A percentile compares a stretch with the other conserved stretches of the same genome.
Evolutionary conservation across 1,139 yeast species (phyloP).

Genomic region (Eremothecium coryli): DNA sequence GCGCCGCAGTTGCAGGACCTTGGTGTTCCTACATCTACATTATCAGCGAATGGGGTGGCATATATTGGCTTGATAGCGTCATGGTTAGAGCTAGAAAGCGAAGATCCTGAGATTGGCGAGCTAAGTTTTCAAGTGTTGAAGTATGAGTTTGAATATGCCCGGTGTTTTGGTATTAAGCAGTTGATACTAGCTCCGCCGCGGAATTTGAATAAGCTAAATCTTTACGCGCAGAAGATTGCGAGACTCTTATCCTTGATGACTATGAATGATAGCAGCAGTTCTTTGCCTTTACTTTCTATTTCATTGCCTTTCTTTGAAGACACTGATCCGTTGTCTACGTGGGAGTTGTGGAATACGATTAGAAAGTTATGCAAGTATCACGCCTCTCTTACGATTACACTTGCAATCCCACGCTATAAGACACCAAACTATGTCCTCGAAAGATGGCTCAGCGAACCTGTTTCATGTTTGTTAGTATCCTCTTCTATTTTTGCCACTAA

Average conservation of each 20-base stretch:
- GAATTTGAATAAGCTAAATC: slow-evolving; percentile 42
- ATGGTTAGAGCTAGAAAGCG: slow-evolving; percentile 55
- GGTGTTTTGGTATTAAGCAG: slow-evolving; percentile 43
- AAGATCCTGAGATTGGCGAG: slow-evolving; percentile 39
- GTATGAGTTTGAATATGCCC: slow-evolving; percentile 52
- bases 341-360: slow-evolving; percentile 65
- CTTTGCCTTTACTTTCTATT: slow-evolving; percentile 23
- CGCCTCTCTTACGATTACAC: slow-evolving; percentile 42
- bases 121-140: slow-evolving; percentile 44
- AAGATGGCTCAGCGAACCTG: slow-evolving; percentile 61
- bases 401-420: slow-evolving; percentile 44
- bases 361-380: slow-evolving; percentile 46
- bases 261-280: slow-evolving; percentile 22
- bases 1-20: slow-evolving; percentile 35
- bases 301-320: slow-evolving; percentile 35
- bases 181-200: slow-evolving; percentile 54
- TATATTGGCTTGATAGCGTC: slow-evolving; percentile 45
- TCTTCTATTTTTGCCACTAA: slow-evolving; percentile 47
- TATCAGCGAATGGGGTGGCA: slow-evolving; percentile 10
- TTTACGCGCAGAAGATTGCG: slow-evolving; percentile 38
- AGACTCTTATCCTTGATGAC: slow-evolving; percentile 24
- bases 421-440: slow-evolving; percentile 42
- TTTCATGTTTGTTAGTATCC: slow-evolving; percentile 45
- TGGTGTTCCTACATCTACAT: slow-evolving; percentile 28
- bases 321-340: slow-evolving; percentile 46